Conservation (phyloP, 2,329 filamentous ascomycete species). For the Clarireedia sp. region DNA sequence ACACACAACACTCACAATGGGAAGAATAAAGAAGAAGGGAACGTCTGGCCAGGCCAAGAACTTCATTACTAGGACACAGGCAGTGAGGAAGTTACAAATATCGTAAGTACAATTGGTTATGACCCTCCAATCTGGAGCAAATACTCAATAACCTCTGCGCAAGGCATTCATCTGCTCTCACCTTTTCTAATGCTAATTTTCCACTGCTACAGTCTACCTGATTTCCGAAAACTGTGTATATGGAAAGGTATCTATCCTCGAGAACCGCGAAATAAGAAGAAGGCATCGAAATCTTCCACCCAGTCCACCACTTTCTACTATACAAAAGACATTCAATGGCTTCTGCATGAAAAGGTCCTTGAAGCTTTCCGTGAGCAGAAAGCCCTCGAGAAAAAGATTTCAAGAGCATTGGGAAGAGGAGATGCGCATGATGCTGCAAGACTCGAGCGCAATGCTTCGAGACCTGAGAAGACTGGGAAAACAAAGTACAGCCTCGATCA, state of each 20-base stretch:
- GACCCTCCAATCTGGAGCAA: not conserved
- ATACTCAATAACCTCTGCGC: not conserved
- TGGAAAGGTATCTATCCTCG: slow-evolving; percentile 99
- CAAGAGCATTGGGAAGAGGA: slow-evolving; percentile 80
- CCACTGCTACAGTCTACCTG: slow-evolving; percentile 61
- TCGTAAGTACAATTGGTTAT: slow-evolving; percentile 1
- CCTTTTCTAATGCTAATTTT: not conserved
- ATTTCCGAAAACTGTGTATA: slow-evolving; percentile 97
- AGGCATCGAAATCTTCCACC: slow-evolving; percentile 85
- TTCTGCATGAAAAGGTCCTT: slow-evolving; percentile 90
- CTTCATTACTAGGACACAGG: slow-evolving; percentile 95
- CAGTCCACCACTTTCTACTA: slow-evolving; percentile 88
- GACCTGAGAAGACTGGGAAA: slow-evolving; percentile 84
- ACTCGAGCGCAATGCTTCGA: slow-evolving; percentile 75
- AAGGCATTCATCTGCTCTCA: not conserved
- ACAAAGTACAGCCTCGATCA: slow-evolving; percentile 89
- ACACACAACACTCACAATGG: slow-evolving; percentile 43
- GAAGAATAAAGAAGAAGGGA: slow-evolving; percentile 84
- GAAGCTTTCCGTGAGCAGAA: slow-evolving; percentile 97
- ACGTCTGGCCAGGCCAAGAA: slow-evolving; percentile 86
- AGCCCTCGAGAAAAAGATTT: slow-evolving; percentile 94
- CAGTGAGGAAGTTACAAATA: slow-evolving; percentile 94
- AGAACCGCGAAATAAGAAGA: slow-evolving; percentile 94
- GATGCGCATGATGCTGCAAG: slow-evolving; percentile 83
- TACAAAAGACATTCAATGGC: slow-evolving; percentile 94